Conservation (phyloP, 108 stramenopile genomes). For the Cyclotella sp. region DNA sequence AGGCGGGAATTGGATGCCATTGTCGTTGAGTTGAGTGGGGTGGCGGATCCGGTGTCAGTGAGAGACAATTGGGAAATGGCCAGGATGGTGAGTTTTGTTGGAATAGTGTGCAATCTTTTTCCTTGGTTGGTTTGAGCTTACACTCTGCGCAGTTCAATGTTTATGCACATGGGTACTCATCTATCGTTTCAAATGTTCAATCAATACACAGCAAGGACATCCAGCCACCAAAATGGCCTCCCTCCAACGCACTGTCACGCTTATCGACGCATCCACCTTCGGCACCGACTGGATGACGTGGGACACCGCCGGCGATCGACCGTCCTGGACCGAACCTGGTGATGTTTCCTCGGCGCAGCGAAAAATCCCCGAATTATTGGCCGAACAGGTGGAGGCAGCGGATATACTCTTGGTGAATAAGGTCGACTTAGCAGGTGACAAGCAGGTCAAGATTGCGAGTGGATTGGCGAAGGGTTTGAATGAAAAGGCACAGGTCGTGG, state of each 20-base stretch:
- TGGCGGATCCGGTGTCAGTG: conserved; percentile 93
- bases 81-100: conserved; percentile 31
- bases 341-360: conserved; percentile 64
- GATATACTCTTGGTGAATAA: conserved; percentile 96
- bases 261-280: conserved; percentile 91
- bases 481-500: conserved; percentile 50
- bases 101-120: too few species aligned
- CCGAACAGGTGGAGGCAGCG: conserved; percentile 95
- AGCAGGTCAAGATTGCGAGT: conserved; percentile 63
- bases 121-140: neutral
- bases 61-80: conserved; percentile 84
- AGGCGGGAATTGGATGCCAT: conserved; percentile 82
- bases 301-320: conserved; percentile 68
- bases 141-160: too few species aligned
- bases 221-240: conserved; percentile 72
- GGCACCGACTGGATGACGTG: conserved; percentile 91
- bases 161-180: neutral
- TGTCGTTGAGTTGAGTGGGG: conserved; percentile 93
- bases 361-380: conserved; percentile 85
- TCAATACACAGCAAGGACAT: conserved; percentile 46
- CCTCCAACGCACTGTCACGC: conserved; percentile 81
- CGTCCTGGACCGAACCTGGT: conserved; percentile 64
- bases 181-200: neutral
- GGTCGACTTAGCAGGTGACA: conserved; percentile 83
- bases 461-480: conserved; percentile 76